Evolutionary conservation across 2,329 filamentous ascomycete species (phyloP).

Genomic region (Talaromyces sp.): DNA sequence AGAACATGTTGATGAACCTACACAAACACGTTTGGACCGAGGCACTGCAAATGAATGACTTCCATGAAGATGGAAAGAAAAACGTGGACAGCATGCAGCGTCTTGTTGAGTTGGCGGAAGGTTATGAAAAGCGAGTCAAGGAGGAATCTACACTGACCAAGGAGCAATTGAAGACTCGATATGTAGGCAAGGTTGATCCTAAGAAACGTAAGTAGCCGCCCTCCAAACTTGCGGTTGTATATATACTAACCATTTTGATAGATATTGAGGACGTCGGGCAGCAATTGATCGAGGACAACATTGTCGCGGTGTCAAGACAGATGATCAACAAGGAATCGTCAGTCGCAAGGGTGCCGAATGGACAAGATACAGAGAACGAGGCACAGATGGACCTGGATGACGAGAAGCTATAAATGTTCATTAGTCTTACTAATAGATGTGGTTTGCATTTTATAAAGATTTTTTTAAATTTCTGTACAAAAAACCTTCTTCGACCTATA

Average conservation of each 20-base stretch:
- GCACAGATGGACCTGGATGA: constrained; percentile 68
- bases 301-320: constrained; percentile 93
- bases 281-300: constrained; percentile 98
- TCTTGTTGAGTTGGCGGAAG: constrained; percentile 83
- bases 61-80: constrained; percentile 73
- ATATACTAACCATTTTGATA: constrained; percentile 5
- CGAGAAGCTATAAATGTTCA: constrained; percentile 48
- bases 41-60: constrained; percentile 94
- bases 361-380: constrained; percentile 45
- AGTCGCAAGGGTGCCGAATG: constrained; percentile 62
- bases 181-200: constrained; percentile 96
- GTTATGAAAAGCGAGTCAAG: constrained; percentile 98
- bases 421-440: constrained; percentile 9
- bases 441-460: not conserved
- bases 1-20: constrained; percentile 99
- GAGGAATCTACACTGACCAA: constrained; percentile 97
- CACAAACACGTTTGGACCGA: constrained; percentile 99
- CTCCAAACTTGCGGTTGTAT: not conserved
- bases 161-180: constrained; percentile 97
- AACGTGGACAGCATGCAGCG: constrained; percentile 87
- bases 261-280: constrained; percentile 94
- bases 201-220: constrained; percentile 70
- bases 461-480: not conserved
- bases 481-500: not conserved
- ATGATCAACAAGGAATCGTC: constrained; percentile 99